Evolutionary conservation across 805 yeast species (phyloP).

Genomic region (Kodamaea sagamina): DNA sequence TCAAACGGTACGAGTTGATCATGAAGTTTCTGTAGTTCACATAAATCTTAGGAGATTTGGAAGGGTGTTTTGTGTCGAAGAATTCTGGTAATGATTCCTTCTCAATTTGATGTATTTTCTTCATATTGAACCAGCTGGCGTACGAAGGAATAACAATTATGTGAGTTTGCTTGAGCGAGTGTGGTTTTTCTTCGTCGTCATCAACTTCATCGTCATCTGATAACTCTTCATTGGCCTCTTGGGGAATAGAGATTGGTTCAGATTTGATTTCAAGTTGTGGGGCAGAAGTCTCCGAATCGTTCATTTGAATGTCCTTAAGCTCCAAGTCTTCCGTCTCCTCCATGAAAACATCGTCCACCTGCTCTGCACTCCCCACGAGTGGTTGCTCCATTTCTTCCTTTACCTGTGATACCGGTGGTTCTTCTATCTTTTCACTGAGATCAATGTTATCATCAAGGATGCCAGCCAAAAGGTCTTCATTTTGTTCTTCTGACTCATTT

Average conservation of each 20-base stretch:
- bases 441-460: conserved; percentile 3
- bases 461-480: conserved; percentile 6
- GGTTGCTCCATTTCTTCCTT: background rate
- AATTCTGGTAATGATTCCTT: conserved; percentile 85
- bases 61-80: conserved; percentile 68
- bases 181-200: conserved; percentile 10
- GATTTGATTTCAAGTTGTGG: background rate
- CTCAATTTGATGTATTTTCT: conserved; percentile 73
- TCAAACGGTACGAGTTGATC: conserved; percentile 82
- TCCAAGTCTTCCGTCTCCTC: background rate
- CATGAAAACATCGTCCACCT: background rate
- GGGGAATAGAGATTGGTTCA: background rate
- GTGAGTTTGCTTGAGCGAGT: conserved; percentile 61
- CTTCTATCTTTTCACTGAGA: conserved; percentile 11
- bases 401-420: conserved; percentile 16
- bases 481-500: background rate
- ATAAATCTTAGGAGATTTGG: conserved; percentile 81
- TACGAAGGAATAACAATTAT: conserved; percentile 85
- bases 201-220: conserved; percentile 9
- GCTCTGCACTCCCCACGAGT: background rate
- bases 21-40: conserved; percentile 83
- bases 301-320: background rate
- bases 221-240: background rate
- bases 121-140: conserved; percentile 80
- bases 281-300: background rate